These are phyloP conservation scores for Handroanthus guayacan DNA, from an alignment of 257 asterid genomes.

Conservation along the genomic window DNA sequence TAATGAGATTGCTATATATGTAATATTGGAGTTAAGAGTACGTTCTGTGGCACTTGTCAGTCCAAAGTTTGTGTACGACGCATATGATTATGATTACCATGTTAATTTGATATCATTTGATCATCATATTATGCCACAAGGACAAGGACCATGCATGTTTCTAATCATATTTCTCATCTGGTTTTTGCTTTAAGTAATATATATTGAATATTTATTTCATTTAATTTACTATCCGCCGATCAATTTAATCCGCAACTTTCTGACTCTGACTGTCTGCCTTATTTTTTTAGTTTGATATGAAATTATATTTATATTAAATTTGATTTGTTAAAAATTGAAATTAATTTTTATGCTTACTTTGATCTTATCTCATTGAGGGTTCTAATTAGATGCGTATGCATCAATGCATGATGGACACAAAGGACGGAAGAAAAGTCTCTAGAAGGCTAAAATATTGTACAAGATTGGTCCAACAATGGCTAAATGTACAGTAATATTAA, in stretches of 20 bases:
- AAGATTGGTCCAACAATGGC: not conserved
- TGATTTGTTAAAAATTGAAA: no score
- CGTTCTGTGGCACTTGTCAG: slow-evolving; percentile 23
- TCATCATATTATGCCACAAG: not conserved
- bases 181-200: not conserved
- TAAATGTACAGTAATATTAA: not conserved
- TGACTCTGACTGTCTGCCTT: no score
- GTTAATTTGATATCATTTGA: not conserved
- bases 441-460: not conserved
- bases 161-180: not conserved
- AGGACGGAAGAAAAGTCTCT: not conserved
- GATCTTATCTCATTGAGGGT: no score
- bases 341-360: no score
- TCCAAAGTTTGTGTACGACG: slow-evolving; percentile 18
- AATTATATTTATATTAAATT: not conserved
- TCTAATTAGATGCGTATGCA: no score
- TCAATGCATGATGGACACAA: not conserved
- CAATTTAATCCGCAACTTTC: no score
- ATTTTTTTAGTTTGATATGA: not conserved
- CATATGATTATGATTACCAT: slow-evolving; percentile 19
- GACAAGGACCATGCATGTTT: not conserved
- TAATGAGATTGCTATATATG: no score
- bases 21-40: not conserved
- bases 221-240: no score
- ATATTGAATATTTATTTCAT: not conserved